Evolutionary conservation across 2,329 filamentous ascomycete genomes (phyloP), one percentile per base, ranked within the genome.

Genomic region (Aspergillus tanneri): DNA sequence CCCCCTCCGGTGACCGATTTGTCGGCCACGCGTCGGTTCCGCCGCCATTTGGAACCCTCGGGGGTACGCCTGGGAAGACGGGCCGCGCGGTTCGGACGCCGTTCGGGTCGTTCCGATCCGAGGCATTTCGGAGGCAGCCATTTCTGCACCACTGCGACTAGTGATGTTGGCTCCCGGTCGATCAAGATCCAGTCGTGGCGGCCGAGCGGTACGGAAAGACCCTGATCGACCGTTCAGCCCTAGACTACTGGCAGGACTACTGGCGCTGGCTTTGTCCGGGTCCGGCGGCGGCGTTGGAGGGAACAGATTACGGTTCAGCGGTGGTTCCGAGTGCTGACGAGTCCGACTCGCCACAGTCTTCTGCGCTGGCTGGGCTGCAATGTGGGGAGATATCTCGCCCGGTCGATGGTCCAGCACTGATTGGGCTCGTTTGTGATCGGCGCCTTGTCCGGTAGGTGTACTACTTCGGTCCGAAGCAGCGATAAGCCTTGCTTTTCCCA

Each of bases 271-370:
- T 61, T 85, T 86, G 58, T 96, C 90, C 53, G 82, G 82, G 75
- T 99, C 93, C 5, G 93, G 93, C 5, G 93, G 93, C 32, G 93
- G 93, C n/a, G 93, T 97, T n/a, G 93, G 93, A 14, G 93, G 93
- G 74, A 97, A 96, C 54, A 92, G 82, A 61, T 88, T 88, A 60
- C 90, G 84, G 65, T 82, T 83, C 55, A 84, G 76, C 0, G 89
- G 88, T 7, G 90, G 89, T 64, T 93, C 90, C 14, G 88, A 93
- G 64, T 93, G 89, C 62, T 95, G 89, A 62, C 87, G 82, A 56
- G 73, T 72, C 55, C 88, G 83, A 63, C 87, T 92, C 58, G 82
- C 80, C 25, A 97, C 76, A 41, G 87, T 88, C 24, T 89, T 86
- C 67, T 93, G 93, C 53, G 97, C 92, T 7, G 97, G 82, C 61